Evolutionary conservation across 176 grass and related monocot species (phyloP).

Genomic region (Chrysopogon serrulatus): DNA sequence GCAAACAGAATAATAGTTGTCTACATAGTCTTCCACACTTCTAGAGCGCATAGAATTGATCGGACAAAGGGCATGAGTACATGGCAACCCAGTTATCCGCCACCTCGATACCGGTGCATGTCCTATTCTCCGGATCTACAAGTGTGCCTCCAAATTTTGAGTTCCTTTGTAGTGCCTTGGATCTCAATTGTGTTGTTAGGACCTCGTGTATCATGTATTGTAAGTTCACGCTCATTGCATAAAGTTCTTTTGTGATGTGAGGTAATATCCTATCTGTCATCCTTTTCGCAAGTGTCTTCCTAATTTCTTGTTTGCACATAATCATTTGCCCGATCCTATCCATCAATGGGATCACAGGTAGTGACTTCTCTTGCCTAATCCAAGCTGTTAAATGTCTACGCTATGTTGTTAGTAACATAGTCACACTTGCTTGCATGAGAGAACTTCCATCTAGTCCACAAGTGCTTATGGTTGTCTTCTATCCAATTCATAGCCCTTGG

Average conservation of each 20-base stretch:
- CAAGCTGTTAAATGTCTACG: background rate
- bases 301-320: background rate
- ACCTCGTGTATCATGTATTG: background rate
- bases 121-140: background rate
- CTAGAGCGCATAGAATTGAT: background rate
- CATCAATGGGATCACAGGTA: background rate
- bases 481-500: background rate
- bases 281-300: background rate
- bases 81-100: background rate
- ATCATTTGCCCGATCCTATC: background rate
- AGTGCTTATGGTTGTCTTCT: background rate
- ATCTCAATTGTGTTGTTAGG: background rate
- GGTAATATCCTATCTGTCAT: background rate
- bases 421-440: background rate
- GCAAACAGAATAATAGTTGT: background rate
- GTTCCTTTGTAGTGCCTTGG: background rate
- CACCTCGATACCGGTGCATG: background rate
- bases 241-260: background rate
- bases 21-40: background rate
- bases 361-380: background rate
- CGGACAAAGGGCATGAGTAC: background rate
- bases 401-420: background rate
- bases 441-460: background rate
- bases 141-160: background rate
- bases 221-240: background rate